Conservation (phyloP, 305 asterid genomes). For the Fraxinus nigra region DNA sequence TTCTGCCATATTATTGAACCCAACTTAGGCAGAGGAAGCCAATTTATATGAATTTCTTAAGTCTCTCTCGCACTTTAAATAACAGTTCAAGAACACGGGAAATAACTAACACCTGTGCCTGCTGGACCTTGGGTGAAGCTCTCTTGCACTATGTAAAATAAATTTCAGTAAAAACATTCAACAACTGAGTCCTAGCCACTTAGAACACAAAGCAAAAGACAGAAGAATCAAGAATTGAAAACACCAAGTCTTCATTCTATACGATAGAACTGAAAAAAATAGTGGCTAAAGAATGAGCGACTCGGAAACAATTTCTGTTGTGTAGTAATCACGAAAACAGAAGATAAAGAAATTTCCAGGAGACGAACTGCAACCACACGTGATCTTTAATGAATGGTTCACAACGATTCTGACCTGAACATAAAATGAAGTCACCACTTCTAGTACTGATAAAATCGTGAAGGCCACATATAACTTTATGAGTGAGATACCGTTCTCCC, state of each 20-base stretch:
- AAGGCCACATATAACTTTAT: not conserved
- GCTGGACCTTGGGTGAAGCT: not conserved
- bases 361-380: not conserved
- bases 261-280: not conserved
- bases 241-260: not conserved
- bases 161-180: not conserved
- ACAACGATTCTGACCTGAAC: not conserved
- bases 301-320: not conserved
- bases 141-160: not conserved
- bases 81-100: not conserved
- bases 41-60: not conserved
- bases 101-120: not conserved
- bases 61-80: not conserved
- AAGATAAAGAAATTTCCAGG: not conserved
- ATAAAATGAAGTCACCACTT: not conserved
- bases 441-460: not conserved
- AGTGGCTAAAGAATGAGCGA: not conserved
- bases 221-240: not conserved
- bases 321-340: not conserved
- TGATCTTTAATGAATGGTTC: not conserved
- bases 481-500: not conserved
- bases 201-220: not conserved
- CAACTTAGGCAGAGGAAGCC: not conserved
- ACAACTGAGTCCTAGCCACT: not conserved
- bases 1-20: not conserved